Evolutionary conservation across 1,139 yeast species (phyloP).

Genomic region (Scheffersomyces insectosa): DNA sequence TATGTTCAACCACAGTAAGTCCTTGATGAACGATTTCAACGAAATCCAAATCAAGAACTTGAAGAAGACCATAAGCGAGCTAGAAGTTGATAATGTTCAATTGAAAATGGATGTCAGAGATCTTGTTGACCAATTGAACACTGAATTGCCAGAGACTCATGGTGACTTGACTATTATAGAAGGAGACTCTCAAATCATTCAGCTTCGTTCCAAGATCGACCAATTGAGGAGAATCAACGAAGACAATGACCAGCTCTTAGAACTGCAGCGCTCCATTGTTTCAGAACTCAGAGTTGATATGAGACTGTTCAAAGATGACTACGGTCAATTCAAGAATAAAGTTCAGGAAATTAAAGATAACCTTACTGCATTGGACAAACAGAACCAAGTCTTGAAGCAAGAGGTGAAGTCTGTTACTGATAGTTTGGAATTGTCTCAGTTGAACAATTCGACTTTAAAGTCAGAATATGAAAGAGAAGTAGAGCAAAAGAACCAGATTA

Average conservation of each 20-base stretch:
- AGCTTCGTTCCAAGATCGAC: neutral
- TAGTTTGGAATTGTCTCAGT: constrained; percentile 9
- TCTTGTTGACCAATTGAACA: constrained; percentile 5
- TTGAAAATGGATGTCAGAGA: constrained; percentile 11
- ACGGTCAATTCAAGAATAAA: constrained; percentile 12
- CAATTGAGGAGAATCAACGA: constrained; percentile 6
- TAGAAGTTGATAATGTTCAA: constrained; percentile 12
- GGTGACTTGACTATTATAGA: constrained; percentile 5
- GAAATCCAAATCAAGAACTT: constrained; percentile 9
- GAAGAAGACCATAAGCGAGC: constrained; percentile 10
- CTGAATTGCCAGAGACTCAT: constrained; percentile 2
- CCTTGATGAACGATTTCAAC: constrained; percentile 4
- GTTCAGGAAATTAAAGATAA: constrained; percentile 12
- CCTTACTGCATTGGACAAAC: constrained; percentile 7
- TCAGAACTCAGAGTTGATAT: constrained; percentile 9
- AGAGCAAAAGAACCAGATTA: too few species aligned
- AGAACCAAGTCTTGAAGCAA: constrained; percentile 10
- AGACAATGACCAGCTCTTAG: constrained; percentile 6
- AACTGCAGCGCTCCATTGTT: constrained; percentile 10
- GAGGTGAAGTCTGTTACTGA: constrained; percentile 11
- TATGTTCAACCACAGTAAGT: neutral
- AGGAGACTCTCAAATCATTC: neutral
- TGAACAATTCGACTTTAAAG: constrained; percentile 11
- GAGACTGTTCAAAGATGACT: constrained; percentile 15
- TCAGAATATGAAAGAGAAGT: constrained; percentile 5